Conservation (phyloP, 1,139 yeast genomes). For the Blastobotrys raffinosifermentans region DNA sequence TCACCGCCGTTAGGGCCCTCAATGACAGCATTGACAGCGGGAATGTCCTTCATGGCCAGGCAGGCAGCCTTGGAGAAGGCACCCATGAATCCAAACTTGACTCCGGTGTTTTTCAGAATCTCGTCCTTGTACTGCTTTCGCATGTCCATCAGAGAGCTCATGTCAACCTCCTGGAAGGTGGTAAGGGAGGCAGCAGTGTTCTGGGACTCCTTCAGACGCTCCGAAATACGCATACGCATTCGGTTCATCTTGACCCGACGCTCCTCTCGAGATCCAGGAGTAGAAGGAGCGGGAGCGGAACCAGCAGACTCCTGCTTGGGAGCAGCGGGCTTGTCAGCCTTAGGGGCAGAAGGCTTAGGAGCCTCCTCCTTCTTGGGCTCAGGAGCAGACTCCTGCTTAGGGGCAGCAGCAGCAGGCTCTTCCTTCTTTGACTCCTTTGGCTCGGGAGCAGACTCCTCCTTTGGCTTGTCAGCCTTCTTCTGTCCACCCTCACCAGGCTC, state of each 20-base stretch:
- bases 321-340: conserved; percentile 28
- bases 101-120: conserved; percentile 86
- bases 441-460: conserved; percentile 31
- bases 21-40: conserved; percentile 93
- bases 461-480: conserved; percentile 24
- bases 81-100: conserved; percentile 98
- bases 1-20: conserved; percentile 67
- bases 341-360: conserved; percentile 23
- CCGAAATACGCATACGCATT: conserved; percentile 98
- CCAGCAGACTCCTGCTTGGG: conserved; percentile 30
- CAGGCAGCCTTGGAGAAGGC: conserved; percentile 93
- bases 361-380: conserved; percentile 30
- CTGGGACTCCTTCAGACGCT: conserved; percentile 98
- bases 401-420: conserved; percentile 29
- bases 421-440: conserved; percentile 22
- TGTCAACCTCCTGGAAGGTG: conserved; percentile 96
- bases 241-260: conserved; percentile 98
- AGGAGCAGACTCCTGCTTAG: conserved; percentile 24
- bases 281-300: conserved; percentile 36
- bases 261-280: conserved; percentile 70
- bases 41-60: conserved; percentile 90
- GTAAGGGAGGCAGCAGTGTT: conserved; percentile 98
- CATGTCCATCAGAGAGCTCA: conserved; percentile 89
- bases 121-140: conserved; percentile 97
- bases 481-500: conserved; percentile 78